Evolutionary conservation across 1,284 basidiomycete species (phyloP), one percentile per base, ranked within the genome.

Genomic region (Naganishia sp.): DNA sequence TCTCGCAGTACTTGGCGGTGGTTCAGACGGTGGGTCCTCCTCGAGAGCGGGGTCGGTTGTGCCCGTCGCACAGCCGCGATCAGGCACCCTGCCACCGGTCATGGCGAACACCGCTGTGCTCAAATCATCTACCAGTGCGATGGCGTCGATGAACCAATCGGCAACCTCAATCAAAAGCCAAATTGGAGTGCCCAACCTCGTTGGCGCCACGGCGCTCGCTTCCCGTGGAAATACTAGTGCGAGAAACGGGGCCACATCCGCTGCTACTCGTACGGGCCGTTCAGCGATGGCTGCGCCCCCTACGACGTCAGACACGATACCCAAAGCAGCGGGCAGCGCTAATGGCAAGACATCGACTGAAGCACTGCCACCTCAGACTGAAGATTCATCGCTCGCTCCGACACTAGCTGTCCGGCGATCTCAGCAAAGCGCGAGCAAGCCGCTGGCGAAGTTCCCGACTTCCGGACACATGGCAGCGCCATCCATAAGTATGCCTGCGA

Each of bases 371-470:
- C 39, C 47, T n/a, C 21, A 28, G 15, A 31, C 58, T 3, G 47
- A 21, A 2, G 52, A 31, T 18, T 6, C 31, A 18, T n/a, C 35
- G 31, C 52, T 39, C 7, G 35, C 58, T 3, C 23, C 47, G 9
- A 13, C 58, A 21, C 47, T 61, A 17, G 58, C 58, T 5, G 35
- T 51, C n/a, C 58, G 58, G 23, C 58, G 58, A 42, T 32, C 42
- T 1, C 58, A 61, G 23, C 58, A 61, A 23, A 51, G 28, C n/a
- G 23, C 23, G 23, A 47, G 25, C 23, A 51, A 39, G 35, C 45
- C 21, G 58, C 28, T n/a, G 43, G 13, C 43, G 17, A 50, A 54
- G n/a, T 42, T 18, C 9, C 43, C 51, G 21, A 51, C 47, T 17
- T 31, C 51, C 7, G 52, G 50, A 35, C 25, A 51, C 10, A 55